A percentile compares a stretch with the other conserved stretches of the same genome.
Conservation (phyloP, 1,284 basidiomycete genomes). For the Ganoderma resinaceum region DNA sequence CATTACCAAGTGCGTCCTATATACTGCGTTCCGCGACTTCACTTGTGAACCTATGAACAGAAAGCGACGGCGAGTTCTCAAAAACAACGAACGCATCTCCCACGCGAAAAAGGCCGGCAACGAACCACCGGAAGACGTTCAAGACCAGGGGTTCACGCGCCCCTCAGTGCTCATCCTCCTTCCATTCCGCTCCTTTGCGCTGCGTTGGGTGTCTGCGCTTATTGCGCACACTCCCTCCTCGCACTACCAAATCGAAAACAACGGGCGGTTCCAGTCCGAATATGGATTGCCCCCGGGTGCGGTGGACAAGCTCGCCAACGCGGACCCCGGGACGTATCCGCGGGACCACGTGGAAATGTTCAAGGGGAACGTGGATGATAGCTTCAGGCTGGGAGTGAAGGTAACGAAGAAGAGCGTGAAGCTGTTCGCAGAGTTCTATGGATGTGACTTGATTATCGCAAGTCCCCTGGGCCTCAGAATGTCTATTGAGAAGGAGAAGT, state of each 20-base stretch:
- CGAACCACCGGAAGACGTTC: conserved; percentile 73
- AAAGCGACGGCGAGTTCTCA: conserved; percentile 91
- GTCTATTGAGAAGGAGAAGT: conserved; percentile 95
- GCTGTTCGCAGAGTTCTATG: conserved; percentile 90
- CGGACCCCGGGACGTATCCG: conserved; percentile 82
- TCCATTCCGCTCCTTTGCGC: conserved; percentile 91
- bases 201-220: conserved; percentile 78
- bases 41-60: conserved; percentile 49
- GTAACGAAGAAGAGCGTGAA: conserved; percentile 90
- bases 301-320: conserved; percentile 82
- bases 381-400: conserved; percentile 92
- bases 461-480: conserved; percentile 93
- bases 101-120: conserved; percentile 64
- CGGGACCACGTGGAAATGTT: conserved; percentile 93
- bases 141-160: conserved; percentile 98
- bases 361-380: conserved; percentile 97
- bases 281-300: conserved; percentile 85
- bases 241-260: conserved; percentile 85
- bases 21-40: conserved; percentile 1
- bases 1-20: conserved; percentile 72
- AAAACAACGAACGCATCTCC: conserved; percentile 91
- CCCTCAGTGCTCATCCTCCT: conserved; percentile 93
- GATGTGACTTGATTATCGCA: conserved; percentile 91
- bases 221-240: conserved; percentile 72
- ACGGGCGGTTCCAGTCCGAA: conserved; percentile 81